phyloP scores from a whole-genome alignment of 805 yeast genomes.

The Scheffersomyces spartinae region DNA sequence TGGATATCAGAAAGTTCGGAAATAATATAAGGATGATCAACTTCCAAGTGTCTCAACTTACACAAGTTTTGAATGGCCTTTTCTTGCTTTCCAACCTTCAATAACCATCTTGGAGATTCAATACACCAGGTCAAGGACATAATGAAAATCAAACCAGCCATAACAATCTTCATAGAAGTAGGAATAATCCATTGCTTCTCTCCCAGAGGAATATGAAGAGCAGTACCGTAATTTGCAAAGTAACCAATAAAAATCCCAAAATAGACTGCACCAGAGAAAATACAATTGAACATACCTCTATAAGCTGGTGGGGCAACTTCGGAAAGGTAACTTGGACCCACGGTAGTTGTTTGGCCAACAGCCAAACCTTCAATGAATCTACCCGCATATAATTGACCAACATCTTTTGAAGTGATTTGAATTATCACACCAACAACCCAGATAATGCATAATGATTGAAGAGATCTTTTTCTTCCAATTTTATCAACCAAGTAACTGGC shows the following conservation, averaged over 20 bases:
- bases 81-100: constrained; percentile 30
- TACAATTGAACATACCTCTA: constrained; percentile 40
- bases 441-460: constrained; percentile 29
- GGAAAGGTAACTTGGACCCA: constrained; percentile 43
- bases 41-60: constrained; percentile 32
- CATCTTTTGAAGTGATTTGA: constrained; percentile 32
- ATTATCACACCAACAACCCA: constrained; percentile 37
- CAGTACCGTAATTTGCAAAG: constrained; percentile 41
- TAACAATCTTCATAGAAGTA: constrained; percentile 33
- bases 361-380: constrained; percentile 44
- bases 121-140: constrained; percentile 30
- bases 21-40: constrained; percentile 36
- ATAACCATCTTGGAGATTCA: constrained; percentile 43
- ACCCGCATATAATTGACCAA: constrained; percentile 46
- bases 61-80: constrained; percentile 27
- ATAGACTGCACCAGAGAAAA: constrained; percentile 48
- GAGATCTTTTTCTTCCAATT: constrained; percentile 39
- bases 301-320: constrained; percentile 42
- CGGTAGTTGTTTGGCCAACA: constrained; percentile 45
- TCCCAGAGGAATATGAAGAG: constrained; percentile 32
- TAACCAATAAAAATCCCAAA: constrained; percentile 40
- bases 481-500: constrained; percentile 38
- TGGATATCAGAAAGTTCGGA: constrained; percentile 41
- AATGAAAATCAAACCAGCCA: constrained; percentile 34
- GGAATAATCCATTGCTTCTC: constrained; percentile 42